Evolutionary conservation across 768 basidiomycete genomes (phyloP), one percentile per base, ranked within the genome.

Genomic region (Suillus lakei): DNA sequence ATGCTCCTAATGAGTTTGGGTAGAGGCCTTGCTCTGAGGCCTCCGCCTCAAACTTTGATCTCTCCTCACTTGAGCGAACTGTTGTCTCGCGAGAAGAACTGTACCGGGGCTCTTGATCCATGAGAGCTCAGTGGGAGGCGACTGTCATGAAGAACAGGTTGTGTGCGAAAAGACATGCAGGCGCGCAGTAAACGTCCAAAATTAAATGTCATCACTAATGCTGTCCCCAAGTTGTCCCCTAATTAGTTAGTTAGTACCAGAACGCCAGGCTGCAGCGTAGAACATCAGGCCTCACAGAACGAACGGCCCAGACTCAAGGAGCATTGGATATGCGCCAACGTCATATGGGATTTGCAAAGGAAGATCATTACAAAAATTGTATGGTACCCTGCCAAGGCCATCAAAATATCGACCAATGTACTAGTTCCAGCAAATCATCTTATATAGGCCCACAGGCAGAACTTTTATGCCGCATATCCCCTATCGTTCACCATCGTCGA

Each of bases 401-500:
- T 32, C 30, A 54, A 54, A 54, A 54, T 32, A 54, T 32, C 1
- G 53, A 32, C 53, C 53, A 51, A 51, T 28, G 16, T 28, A 30
- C 50, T 30, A 51, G 16, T 28, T 51, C 53, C 18, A 34, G 54
- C 54, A 36, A 13, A 36, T 55, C 54, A 56, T 56, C 54, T 15
- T 55, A 55, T 32, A 23, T 34, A 23, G 54, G 12, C 9, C 9
- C 9, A 56, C 21, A 9, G 15, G 34, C n/a, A 36, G 23, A 38
- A 18, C 56, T 39, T 58, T 38, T 23, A 16, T 39, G 39, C 39
- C 39, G 26, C 58, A 26, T 58, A 55, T n/a, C 26, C 15, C 60
- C 64, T 59, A 69, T 12, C 38, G 43, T 55, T 65, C 64, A 39
- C 46, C 71, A 50, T 67, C 30, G 48, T 75, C 72, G 28, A 56